Evolutionary conservation across 2,329 filamentous ascomycete species (phyloP), one percentile per base, ranked within the genome.

Genomic region (Curvularia verruculosa): DNA sequence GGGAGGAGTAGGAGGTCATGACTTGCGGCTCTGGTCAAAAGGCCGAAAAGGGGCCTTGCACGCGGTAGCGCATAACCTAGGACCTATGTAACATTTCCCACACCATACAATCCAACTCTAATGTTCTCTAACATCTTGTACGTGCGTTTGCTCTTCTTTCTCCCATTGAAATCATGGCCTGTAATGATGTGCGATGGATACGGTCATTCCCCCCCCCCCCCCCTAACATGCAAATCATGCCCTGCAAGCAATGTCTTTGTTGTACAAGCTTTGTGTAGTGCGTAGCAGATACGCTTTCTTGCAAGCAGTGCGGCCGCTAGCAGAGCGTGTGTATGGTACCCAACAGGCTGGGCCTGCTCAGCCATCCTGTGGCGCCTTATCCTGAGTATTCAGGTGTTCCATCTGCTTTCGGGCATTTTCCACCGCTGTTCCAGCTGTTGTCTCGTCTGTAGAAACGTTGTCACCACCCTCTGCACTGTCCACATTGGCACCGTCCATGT

Each of bases 371-470:
- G 64, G 55, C 36, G 46, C 49, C 31, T 52, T 52, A n/a, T 64
- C 56, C 46, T 60, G 61, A 29, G 72, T 69, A 29, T 65, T 60
- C 60, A 77, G 57, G 7, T 64, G 64, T 54, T 70, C 74, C 63
- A 76, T 70, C 55, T 73, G 67, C 55, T 66, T 70, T 47, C 63
- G 70, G 41, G 70, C 65, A 41, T 63, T 67, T 52, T 76, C 72
- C 29, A 76, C 68, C 21, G 56, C 37, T 23, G 43, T 28, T 28
- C 34, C 48, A 31, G 51, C 64, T 45, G 61, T 39, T 40, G 62
- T 56, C n/a, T 28, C 64, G 46, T 65, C 41, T 34, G 50, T 29
- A 24, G 18, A 41, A 54, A 54, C 36, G 45, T 29, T 26, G 34
- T 52, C 36, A 43, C 46, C 36, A 37, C 41, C 50, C 28, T 43